A percentile compares a stretch with the other conserved stretches of the same genome.
phyloP scores from a whole-genome alignment of 805 yeast species.

The Kluyveromyces wickerhamii region DNA sequence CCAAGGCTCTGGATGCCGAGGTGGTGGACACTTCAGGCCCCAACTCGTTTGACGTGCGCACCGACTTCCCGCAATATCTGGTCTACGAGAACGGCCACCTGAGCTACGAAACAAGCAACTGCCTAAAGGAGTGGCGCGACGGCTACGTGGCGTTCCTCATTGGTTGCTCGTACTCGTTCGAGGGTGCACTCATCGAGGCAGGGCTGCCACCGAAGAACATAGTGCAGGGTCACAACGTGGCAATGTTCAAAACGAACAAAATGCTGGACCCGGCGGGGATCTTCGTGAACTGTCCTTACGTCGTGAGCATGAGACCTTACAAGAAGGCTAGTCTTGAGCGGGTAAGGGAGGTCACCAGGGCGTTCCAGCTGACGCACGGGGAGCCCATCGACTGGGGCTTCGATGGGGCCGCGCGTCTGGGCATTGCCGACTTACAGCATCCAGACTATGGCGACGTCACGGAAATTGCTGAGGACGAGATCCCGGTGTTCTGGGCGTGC shows the following conservation, averaged over 20 bases:
- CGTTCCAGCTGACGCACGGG: conserved; percentile 32
- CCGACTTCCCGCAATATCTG: conserved; percentile 32
- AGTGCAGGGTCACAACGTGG: conserved; percentile 15
- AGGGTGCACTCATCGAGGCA: conserved; percentile 25
- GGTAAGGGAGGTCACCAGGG: conserved; percentile 28
- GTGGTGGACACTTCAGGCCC: conserved; percentile 15
- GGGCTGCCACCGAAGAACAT: conserved; percentile 29
- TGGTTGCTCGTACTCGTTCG: conserved; percentile 38
- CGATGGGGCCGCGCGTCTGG: conserved; percentile 31
- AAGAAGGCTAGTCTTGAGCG: conserved; percentile 22
- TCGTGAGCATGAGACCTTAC: conserved; percentile 38
- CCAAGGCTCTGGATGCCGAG: conserved; percentile 14
- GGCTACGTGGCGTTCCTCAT: conserved; percentile 35
- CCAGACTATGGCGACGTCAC: conserved; percentile 35
- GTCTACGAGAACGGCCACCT: conserved; percentile 30
- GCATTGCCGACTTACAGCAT: conserved; percentile 25
- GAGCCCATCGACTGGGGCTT: conserved; percentile 38
- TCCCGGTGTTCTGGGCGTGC: conserved; percentile 40
- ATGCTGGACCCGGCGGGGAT: conserved; percentile 28
- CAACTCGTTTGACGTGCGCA: conserved; percentile 25
- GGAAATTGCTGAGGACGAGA: conserved; percentile 27
- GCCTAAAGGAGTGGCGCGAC: conserved; percentile 28
- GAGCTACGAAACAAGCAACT: conserved; percentile 18
- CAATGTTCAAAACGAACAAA: conserved; percentile 25
- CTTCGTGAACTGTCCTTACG: conserved; percentile 28